phyloP scores from a whole-genome alignment of 257 asterid genomes.

The Capsicum baccatum region DNA sequence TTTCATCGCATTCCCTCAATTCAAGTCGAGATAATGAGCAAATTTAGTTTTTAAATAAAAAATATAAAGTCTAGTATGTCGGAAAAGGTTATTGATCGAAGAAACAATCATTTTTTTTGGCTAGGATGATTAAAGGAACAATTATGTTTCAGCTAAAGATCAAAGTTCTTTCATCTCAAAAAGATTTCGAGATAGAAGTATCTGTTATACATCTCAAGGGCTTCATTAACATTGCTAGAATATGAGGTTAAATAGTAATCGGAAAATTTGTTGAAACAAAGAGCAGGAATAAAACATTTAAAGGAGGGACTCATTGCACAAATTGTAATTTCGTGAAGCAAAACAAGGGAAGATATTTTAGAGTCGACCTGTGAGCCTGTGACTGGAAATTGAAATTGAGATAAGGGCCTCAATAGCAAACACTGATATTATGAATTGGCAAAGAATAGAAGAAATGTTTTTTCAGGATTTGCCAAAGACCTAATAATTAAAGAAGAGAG shows the following conservation, averaged over 20 bases:
- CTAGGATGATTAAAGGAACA: neutral
- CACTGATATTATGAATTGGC: neutral
- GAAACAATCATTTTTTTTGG: neutral
- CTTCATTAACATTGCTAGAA: neutral
- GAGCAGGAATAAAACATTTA: neutral
- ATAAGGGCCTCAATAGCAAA: neutral
- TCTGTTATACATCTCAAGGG: neutral
- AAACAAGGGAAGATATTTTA: neutral
- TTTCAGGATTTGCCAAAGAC: neutral
- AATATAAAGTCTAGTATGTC: neutral
- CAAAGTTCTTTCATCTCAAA: no score
- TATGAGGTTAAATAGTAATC: neutral
- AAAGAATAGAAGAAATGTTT: neutral
- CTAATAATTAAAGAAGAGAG: neutral
- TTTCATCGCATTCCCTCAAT: neutral
- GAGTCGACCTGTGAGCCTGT: neutral
- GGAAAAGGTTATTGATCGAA: neutral
- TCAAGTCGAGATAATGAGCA: neutral
- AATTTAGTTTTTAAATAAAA: neutral
- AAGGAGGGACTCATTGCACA: neutral
- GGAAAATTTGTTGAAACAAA: neutral
- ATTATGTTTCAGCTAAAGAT: no score
- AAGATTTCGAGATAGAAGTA: neutral
- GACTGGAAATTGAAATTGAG: slow-evolving; percentile 3
- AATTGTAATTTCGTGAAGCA: neutral